Evolutionary conservation across 2,329 filamentous ascomycete genomes (phyloP).

Genomic region (Pyricularia grisea): DNA sequence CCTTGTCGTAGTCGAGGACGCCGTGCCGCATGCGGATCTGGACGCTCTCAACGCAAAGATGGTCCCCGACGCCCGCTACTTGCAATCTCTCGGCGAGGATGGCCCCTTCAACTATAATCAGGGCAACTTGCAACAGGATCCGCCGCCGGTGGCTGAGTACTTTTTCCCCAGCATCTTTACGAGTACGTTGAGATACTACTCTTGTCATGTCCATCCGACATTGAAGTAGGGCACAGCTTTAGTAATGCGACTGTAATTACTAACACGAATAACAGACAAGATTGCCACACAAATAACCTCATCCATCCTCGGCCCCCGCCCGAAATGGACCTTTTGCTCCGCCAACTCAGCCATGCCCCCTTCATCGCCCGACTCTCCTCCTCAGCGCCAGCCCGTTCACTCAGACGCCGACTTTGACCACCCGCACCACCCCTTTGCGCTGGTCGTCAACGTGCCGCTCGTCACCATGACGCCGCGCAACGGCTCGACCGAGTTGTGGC

Average conservation of each 20-base stretch:
- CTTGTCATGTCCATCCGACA: background rate
- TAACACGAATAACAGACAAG: constrained; percentile 26
- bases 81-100: constrained; percentile 41
- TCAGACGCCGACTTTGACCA: constrained; percentile 50
- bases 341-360: constrained; percentile 48
- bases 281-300: constrained; percentile 48
- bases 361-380: constrained; percentile 24
- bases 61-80: constrained; percentile 42
- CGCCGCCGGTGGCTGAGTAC: constrained; percentile 38
- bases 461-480: constrained; percentile 40
- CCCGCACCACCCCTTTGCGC: constrained; percentile 42
- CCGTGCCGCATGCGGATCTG: constrained; percentile 38
- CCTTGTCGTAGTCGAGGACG: constrained; percentile 45
- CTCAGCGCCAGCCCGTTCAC: constrained; percentile 45
- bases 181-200: constrained; percentile 29
- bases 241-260: background rate
- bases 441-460: constrained; percentile 44
- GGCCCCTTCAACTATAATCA: constrained; percentile 54
- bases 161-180: constrained; percentile 42
- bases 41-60: constrained; percentile 49
- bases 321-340: constrained; percentile 48
- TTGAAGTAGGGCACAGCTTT: background rate
- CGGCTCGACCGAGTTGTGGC: constrained; percentile 50
- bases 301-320: constrained; percentile 41
- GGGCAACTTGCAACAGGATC: constrained; percentile 53